Conservation (phyloP, 2,329 filamentous ascomycete genomes). For the Calonectria ilicicola region DNA sequence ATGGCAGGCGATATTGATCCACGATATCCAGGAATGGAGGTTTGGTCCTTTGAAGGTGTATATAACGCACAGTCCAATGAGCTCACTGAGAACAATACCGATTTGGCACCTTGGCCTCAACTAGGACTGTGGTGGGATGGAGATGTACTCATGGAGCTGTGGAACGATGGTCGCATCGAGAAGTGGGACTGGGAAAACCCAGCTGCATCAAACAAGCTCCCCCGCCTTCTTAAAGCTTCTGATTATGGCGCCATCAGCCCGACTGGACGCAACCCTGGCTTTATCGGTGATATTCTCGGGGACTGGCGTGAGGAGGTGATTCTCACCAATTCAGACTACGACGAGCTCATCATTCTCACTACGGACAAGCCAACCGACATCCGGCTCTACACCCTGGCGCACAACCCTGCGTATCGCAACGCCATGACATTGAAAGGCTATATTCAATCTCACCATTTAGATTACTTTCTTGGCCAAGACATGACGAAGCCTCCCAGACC, state of each 20-base stretch:
- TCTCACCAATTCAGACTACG: conserved; percentile 25
- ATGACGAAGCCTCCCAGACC: conserved; percentile 32
- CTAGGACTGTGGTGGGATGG: conserved; percentile 33
- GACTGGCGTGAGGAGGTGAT: conserved; percentile 41
- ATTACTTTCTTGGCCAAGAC: conserved; percentile 35
- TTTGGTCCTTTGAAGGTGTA: conserved; percentile 35
- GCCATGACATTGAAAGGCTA: conserved; percentile 41
- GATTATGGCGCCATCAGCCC: conserved; percentile 15
- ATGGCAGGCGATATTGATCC: conserved; percentile 40
- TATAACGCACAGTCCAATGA: conserved; percentile 32
- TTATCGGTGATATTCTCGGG: conserved; percentile 34
- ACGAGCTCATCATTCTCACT: conserved; percentile 38
- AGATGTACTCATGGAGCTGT: conserved; percentile 35
- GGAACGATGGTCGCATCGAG: conserved; percentile 38
- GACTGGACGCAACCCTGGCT: conserved; percentile 24
- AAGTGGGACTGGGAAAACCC: conserved; percentile 33
- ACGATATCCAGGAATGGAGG: conserved; percentile 31
- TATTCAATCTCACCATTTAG: conserved; percentile 36
- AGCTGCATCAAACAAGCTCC: conserved; percentile 1
- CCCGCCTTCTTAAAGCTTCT: background rate
- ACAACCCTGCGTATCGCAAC: conserved; percentile 42
- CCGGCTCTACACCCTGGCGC: conserved; percentile 37
- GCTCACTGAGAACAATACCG: conserved; percentile 10
- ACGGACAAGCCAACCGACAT: conserved; percentile 32
- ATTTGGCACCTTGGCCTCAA: conserved; percentile 25